Conservation (phyloP, 2,329 filamentous ascomycete genomes). For the Parafenestella ontariensis region DNA sequence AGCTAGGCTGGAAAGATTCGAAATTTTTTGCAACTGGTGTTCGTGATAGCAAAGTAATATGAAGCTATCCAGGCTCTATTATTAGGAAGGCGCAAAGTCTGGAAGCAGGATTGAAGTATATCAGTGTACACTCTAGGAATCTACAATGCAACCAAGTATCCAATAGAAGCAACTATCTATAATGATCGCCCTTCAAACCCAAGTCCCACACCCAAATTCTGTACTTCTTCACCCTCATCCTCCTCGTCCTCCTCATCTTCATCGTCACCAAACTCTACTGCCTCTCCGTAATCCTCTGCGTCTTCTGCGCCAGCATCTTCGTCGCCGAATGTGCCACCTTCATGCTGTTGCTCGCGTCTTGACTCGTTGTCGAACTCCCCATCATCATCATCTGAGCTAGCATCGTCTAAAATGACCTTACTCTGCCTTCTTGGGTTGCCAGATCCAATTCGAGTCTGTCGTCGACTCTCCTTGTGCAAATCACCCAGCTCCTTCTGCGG, state of each 20-base stretch:
- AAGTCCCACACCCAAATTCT: conserved; percentile 19
- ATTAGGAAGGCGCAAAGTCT: too few relatives aligned
- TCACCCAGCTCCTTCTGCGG: conserved; percentile 31
- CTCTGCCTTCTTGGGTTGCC: conserved; percentile 28
- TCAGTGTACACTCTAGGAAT: neutral
- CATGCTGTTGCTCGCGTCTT: conserved; percentile 11
- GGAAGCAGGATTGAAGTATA: too few relatives aligned
- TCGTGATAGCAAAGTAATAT: too few relatives aligned
- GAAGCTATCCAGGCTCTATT: too few relatives aligned
- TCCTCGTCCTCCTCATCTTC: conserved; percentile 23
- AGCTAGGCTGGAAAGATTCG: too few relatives aligned
- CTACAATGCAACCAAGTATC: neutral
- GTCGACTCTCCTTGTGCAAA: conserved; percentile 11
- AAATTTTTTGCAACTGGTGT: too few relatives aligned
- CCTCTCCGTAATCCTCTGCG: conserved; percentile 16
- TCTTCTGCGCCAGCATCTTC: conserved; percentile 16
- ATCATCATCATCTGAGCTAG: conserved; percentile 18
- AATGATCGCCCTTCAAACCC: conserved; percentile 13
- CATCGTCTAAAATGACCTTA: conserved; percentile 54
- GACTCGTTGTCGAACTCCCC: neutral
- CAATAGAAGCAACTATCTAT: conserved; percentile 4
- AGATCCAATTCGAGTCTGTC: neutral
- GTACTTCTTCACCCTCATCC: conserved; percentile 19
- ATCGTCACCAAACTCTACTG: conserved; percentile 31
- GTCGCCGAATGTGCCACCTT: conserved; percentile 10